These are phyloP conservation scores for Tricholomella constricta DNA, from an alignment of 768 basidiomycete species.

Conservation along the genomic window DNA sequence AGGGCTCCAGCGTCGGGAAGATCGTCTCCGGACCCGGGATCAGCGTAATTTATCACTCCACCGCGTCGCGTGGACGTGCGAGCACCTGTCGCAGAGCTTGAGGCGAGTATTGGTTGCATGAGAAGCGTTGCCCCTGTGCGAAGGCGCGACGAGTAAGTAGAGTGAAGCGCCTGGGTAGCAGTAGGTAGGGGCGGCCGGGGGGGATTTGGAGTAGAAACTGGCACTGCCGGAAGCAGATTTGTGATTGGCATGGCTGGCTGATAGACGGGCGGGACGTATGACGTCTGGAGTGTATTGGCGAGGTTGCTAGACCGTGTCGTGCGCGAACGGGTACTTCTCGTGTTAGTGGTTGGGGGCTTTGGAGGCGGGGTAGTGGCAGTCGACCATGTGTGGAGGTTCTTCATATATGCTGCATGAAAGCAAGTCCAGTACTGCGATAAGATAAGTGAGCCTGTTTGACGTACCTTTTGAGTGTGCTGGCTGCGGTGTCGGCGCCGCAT, in stretches of 20 bases:
- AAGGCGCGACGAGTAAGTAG: conserved; percentile 88
- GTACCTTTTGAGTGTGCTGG: conserved; percentile 38
- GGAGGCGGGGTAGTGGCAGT: conserved; percentile 57
- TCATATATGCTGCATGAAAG: conserved; percentile 51
- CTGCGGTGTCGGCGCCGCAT: conserved; percentile 43
- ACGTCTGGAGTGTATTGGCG: conserved; percentile 31
- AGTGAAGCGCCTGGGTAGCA: conserved; percentile 67
- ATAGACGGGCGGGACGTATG: conserved; percentile 36
- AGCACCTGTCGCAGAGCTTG: conserved; percentile 38
- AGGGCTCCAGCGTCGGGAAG: conserved; percentile 78
- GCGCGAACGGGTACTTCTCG: conserved; percentile 44
- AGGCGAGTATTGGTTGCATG: conserved; percentile 76
- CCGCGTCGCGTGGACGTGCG: conserved; percentile 60
- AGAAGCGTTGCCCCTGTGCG: conserved; percentile 88
- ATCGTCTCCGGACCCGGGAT: conserved; percentile 83
- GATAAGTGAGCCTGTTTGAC: neutral
- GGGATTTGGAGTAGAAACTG: conserved; percentile 45
- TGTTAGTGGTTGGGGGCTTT: conserved; percentile 35
- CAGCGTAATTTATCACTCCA: conserved; percentile 82
- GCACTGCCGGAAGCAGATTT: conserved; percentile 24
- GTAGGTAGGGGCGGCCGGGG: conserved; percentile 62
- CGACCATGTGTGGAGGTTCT: conserved; percentile 74
- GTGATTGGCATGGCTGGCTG: conserved; percentile 29
- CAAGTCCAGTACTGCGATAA: conserved; percentile 11
- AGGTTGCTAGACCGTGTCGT: conserved; percentile 46